Conservation (phyloP, 495 filamentous ascomycete species). For the Elaphomyces granulatus region DNA sequence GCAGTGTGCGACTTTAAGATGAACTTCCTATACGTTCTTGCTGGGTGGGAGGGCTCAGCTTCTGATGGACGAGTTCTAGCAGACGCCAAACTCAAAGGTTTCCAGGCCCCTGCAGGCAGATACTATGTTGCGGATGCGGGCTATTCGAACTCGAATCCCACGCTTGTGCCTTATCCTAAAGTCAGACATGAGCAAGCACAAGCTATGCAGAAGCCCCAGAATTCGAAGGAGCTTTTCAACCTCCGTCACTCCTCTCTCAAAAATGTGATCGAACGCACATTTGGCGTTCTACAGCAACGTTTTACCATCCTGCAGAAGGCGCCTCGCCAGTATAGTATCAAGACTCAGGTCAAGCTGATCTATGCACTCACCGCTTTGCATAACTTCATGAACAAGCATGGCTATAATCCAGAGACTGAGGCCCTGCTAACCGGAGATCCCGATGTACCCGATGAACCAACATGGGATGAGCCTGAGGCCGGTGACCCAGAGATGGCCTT, state of each 20-base stretch:
- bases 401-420: constrained; percentile 29
- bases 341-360: neutral
- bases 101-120: neutral
- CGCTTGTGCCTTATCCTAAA: neutral
- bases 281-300: neutral
- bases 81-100: neutral
- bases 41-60: neutral
- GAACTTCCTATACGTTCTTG: neutral
- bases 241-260: neutral
- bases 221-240: neutral
- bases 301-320: neutral
- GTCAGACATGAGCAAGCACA: neutral
- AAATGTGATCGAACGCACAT: neutral
- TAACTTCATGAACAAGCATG: constrained; percentile 50
- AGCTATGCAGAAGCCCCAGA: neutral
- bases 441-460: neutral
- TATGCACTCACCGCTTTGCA: constrained; percentile 25
- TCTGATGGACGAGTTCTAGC: neutral
- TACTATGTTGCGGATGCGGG: neutral
- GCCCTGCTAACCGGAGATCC: neutral
- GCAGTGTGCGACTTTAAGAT: neutral
- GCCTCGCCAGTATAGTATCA: constrained; percentile 2
- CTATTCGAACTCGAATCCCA: neutral
- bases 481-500: neutral
- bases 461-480: neutral